Evolutionary conservation across 495 filamentous ascomycete genomes (phyloP), one percentile per base, ranked within the genome.

Genomic region (Haplographium delicatum): DNA sequence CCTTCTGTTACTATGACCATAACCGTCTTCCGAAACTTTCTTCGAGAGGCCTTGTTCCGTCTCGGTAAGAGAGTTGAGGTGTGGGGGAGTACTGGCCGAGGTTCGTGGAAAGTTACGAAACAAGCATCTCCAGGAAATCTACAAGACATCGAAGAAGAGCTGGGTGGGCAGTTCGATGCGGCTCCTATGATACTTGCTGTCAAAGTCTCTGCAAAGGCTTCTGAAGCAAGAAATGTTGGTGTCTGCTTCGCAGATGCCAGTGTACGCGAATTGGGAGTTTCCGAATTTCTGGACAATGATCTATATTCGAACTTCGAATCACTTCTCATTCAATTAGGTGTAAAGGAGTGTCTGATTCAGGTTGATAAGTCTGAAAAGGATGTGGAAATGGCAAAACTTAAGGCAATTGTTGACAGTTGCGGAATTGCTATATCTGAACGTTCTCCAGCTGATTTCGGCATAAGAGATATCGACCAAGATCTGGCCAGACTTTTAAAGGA

Each of bases 161-260:
- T 98, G 4, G 93, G 91, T 5, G 84, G 84, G 8, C 82, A 90
- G 46, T 79, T 91, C 57, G 91, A 95, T 35, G 82, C 86, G 2
- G 88, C 93, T 2, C 93, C 93, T 19, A 91, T 96, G 47, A 96
- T 98, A 31, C 68, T 98, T 5, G 87, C 93, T 3, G 89, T 98
- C 60, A 97, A 95, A 69, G 85, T 97, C 28, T 84, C 86, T 0
- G 83, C 88, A 2, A 91, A 86, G 62, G 91, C 89, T 2, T 78
- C 82, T 0, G 90, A 96, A 65, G 88, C 85, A 2, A 74, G 94
- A 40, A 86, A 78, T 49, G 88, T 98, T 2, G 93, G 93, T 10
- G 91, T 97, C 20, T 96, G 93, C 68, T 99, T 99, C 69, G 93
- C 94, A 6, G 93, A 99, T 78, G 93, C 93, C 8, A 96, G 88